phyloP scores from a whole-genome alignment of 768 basidiomycete genomes.

The Agaricus blazei region DNA sequence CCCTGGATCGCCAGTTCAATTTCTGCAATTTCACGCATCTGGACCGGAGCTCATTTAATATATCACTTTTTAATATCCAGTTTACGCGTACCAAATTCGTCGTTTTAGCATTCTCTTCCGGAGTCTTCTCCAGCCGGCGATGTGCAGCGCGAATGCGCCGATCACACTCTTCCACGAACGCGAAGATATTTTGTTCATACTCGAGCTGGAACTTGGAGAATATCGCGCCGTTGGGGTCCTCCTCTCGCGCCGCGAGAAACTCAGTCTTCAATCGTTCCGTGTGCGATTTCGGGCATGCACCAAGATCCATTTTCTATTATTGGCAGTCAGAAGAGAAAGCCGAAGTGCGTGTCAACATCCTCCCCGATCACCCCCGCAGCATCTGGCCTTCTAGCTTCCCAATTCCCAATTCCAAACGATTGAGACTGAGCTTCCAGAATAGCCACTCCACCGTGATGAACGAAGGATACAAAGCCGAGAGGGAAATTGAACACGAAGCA shows the following conservation, averaged over 20 bases:
- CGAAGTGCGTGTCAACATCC: constrained; percentile 3
- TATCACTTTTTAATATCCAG: not conserved
- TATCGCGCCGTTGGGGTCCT: constrained; percentile 72
- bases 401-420: not conserved
- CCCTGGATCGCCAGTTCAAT: constrained; percentile 99
- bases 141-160: constrained; percentile 91
- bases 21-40: constrained; percentile 99
- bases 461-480: not conserved
- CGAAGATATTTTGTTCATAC: constrained; percentile 92
- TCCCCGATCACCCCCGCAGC: constrained; percentile 4
- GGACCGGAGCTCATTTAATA: constrained; percentile 1
- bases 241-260: constrained; percentile 75
- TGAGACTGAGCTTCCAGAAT: not conserved
- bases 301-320: constrained; percentile 96
- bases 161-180: constrained; percentile 98
- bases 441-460: not conserved
- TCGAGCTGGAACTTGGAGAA: constrained; percentile 89
- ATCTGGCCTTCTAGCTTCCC: constrained; percentile 3
- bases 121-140: constrained; percentile 95
- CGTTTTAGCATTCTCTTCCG: constrained; percentile 99
- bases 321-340: constrained; percentile 9
- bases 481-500: constrained; percentile 1
- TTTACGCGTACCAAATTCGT: constrained; percentile 72
- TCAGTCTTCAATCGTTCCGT: constrained; percentile 91
- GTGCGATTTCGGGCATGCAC: constrained; percentile 95